Percentiles rank a stretch among this genome's conserved stretches.
These are phyloP conservation scores for Nemania serpens DNA, from an alignment of 2,329 filamentous ascomycete species.

Conservation along the genomic window DNA sequence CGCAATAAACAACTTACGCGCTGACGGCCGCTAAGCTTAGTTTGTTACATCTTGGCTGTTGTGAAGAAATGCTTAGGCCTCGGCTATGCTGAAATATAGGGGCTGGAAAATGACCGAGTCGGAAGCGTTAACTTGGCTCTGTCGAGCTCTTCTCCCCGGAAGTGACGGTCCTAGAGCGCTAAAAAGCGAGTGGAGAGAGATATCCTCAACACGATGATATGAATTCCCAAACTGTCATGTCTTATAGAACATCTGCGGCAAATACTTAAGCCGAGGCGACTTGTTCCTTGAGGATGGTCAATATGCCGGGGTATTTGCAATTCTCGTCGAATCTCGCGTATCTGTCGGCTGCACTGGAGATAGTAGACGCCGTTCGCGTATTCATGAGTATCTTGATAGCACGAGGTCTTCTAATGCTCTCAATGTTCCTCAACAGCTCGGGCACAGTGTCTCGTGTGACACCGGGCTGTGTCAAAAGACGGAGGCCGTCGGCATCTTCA, in stretches of 20 bases:
- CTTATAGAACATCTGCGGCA: neutral
- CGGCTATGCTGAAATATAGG: no score
- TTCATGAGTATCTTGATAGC: constrained; percentile 28
- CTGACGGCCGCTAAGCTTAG: no score
- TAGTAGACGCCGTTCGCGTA: constrained; percentile 20
- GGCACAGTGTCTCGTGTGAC: constrained; percentile 28
- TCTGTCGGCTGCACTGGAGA: constrained; percentile 15
- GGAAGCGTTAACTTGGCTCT: no score
- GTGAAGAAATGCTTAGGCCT: no score
- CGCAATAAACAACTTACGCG: no score
- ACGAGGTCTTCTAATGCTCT: constrained; percentile 27
- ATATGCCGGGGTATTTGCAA: constrained; percentile 21
- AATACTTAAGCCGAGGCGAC: neutral
- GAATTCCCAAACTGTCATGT: neutral
- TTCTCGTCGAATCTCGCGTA: constrained; percentile 20
- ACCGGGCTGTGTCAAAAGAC: constrained; percentile 29
- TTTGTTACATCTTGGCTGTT: no score
- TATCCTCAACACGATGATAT: neutral
- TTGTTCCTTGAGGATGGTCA: constrained; percentile 12
- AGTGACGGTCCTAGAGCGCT: no score
- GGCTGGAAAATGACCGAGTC: no score
- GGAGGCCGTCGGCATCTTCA: constrained; percentile 34
- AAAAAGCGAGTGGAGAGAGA: neutral
- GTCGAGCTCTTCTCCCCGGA: no score
- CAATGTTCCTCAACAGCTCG: constrained; percentile 28